A percentile compares a stretch with the other conserved stretches of the same genome.
phyloP scores from a whole-genome alignment of 768 basidiomycete species.

The Hygrocybe punicea region DNA sequence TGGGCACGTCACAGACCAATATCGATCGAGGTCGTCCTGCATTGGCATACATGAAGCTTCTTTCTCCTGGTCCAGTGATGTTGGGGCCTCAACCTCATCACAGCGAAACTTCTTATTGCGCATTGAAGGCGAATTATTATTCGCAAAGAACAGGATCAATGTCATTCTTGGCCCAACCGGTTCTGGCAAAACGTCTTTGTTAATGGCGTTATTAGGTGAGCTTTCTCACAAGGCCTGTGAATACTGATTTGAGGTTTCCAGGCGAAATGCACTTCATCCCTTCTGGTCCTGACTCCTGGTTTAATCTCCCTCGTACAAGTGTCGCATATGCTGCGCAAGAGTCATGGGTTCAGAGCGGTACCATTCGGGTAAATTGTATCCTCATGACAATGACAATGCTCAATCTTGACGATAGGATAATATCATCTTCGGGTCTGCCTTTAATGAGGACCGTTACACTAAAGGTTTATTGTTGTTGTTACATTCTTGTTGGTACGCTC shows the following conservation, averaged over 20 bases:
- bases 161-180: slow-evolving; percentile 59
- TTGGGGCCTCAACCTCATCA: slow-evolving; percentile 39
- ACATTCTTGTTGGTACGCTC: background rate
- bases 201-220: slow-evolving; percentile 22
- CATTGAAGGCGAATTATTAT: slow-evolving; percentile 52
- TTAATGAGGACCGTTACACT: slow-evolving; percentile 75
- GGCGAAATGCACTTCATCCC: slow-evolving; percentile 68
- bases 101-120: slow-evolving; percentile 48
- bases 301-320: slow-evolving; percentile 65
- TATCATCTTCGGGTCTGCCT: slow-evolving; percentile 74
- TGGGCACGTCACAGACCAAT: slow-evolving; percentile 9
- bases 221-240: background rate
- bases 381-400: background rate
- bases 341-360: slow-evolving; percentile 82
- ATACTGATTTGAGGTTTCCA: slow-evolving; percentile 10
- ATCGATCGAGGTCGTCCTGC: slow-evolving; percentile 16
- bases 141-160: slow-evolving; percentile 53
- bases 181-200: slow-evolving; percentile 56
- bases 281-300: slow-evolving; percentile 54
- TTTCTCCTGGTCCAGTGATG: slow-evolving; percentile 54
- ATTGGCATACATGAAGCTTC: slow-evolving; percentile 54
- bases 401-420: slow-evolving; percentile 49
- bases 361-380: slow-evolving; percentile 47
- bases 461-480: slow-evolving; percentile 29
- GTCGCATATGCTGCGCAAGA: slow-evolving; percentile 83